Evolutionary conservation across 2,329 filamentous ascomycete species (phyloP).

Genomic region (Curvularia lunata): DNA sequence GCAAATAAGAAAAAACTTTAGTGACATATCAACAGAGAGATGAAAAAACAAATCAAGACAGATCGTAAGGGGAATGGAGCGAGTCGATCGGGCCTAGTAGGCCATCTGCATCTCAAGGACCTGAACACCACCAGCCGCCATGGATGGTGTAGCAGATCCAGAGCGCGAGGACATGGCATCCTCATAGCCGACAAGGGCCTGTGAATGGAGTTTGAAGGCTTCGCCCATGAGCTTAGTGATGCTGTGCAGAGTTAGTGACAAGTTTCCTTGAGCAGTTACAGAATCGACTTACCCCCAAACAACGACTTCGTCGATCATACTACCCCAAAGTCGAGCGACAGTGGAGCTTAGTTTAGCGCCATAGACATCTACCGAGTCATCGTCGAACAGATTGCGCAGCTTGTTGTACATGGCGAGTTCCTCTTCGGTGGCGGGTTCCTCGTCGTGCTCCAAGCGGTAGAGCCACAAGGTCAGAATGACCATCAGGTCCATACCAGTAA

Average conservation of each 20-base stretch:
- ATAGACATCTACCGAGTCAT: constrained; percentile 83
- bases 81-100: constrained; percentile 38
- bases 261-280: background rate
- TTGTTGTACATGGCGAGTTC: constrained; percentile 92
- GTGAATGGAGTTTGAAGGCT: constrained; percentile 94
- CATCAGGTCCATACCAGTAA: constrained; percentile 96
- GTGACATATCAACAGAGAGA: constrained; percentile 36
- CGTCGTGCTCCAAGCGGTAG: constrained; percentile 98
- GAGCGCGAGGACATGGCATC: constrained; percentile 68
- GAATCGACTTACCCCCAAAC: constrained; percentile 89
- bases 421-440: constrained; percentile 84
- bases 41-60: constrained; percentile 28
- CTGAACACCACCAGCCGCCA: constrained; percentile 50
- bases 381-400: constrained; percentile 86
- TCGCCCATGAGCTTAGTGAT: constrained; percentile 97
- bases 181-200: constrained; percentile 93
- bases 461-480: constrained; percentile 98
- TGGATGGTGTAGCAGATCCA: constrained; percentile 50
- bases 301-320: constrained; percentile 97
- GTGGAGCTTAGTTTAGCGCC: constrained; percentile 90
- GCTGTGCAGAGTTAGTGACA: constrained; percentile 61
- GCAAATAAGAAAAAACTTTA: constrained; percentile 26
- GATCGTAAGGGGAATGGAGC: constrained; percentile 11
- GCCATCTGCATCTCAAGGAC: constrained; percentile 54
- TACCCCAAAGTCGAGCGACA: constrained; percentile 93